A percentile compares a stretch with the other conserved stretches of the same genome.
Evolutionary conservation across 2,329 filamentous ascomycete species (phyloP).

Genomic region (Calonectria honghensis): DNA sequence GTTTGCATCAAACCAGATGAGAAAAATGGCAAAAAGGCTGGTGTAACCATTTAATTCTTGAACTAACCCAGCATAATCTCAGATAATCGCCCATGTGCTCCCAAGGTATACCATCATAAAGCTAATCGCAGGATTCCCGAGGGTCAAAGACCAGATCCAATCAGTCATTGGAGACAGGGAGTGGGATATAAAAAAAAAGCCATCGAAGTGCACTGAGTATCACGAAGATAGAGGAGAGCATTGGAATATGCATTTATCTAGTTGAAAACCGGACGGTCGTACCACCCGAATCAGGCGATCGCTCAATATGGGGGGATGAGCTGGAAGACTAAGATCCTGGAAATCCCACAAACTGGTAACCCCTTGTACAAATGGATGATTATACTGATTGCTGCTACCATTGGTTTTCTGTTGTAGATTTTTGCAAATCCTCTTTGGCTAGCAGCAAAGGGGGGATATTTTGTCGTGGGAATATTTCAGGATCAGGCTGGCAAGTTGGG

Average conservation of each 20-base stretch:
- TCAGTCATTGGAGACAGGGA: background rate
- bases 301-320: background rate
- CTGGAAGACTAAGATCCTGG: background rate
- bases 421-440: background rate
- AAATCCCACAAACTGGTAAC: slow-evolving; percentile 1
- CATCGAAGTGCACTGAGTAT: too few species aligned
- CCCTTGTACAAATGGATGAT: background rate
- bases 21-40: background rate
- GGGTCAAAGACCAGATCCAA: too few species aligned
- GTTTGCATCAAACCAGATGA: background rate
- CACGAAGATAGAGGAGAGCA: background rate
- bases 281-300: background rate
- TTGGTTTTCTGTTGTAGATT: slow-evolving; percentile 1
- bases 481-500: background rate
- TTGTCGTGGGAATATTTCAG: background rate
- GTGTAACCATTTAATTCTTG: background rate
- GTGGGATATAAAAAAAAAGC: background rate
- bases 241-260: fast-evolving
- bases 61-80: background rate
- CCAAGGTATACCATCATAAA: background rate
- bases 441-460: background rate
- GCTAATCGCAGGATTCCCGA: background rate
- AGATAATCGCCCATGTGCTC: background rate
- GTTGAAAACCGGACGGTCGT: background rate
- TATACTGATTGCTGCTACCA: background rate